These are phyloP conservation scores for Bisporella sp. DNA, from an alignment of 2,329 filamentous ascomycete species.

Conservation along the genomic window DNA sequence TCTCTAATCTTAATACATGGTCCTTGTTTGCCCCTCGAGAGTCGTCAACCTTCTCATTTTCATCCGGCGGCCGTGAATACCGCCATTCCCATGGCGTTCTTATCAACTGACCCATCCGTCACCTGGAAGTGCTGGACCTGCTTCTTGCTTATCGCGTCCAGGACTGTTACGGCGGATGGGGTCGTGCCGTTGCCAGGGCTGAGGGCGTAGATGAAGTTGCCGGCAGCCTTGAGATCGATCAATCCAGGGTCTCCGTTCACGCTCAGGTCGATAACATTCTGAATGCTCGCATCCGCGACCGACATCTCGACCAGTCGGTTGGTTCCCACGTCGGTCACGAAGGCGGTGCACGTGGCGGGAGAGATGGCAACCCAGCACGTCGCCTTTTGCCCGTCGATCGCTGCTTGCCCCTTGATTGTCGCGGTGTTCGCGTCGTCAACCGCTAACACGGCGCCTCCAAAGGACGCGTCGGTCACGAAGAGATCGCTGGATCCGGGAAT, in stretches of 20 bases:
- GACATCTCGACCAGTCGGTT: conserved; percentile 50
- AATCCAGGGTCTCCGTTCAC: conserved; percentile 43
- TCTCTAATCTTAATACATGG: too few species aligned
- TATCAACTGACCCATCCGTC: conserved; percentile 14
- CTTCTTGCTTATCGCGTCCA: conserved; percentile 24
- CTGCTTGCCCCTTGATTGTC: conserved; percentile 21
- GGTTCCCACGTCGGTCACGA: conserved; percentile 47
- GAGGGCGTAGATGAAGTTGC: conserved; percentile 51
- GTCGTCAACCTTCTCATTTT: too few species aligned
- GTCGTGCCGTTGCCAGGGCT: conserved; percentile 18
- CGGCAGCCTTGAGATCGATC: conserved; percentile 45
- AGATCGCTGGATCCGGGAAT: conserved; percentile 36
- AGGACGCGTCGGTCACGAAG: conserved; percentile 51
- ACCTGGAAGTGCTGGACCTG: too few species aligned
- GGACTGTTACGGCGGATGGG: conserved; percentile 29
- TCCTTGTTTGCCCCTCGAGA: too few species aligned
- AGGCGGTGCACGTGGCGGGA: conserved; percentile 40
- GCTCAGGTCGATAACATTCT: conserved; percentile 41
- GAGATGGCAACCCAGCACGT: conserved; percentile 54
- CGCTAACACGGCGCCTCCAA: conserved; percentile 45
- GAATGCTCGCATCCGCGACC: conserved; percentile 33
- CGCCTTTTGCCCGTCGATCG: conserved; percentile 44
- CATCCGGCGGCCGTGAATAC: too few species aligned
- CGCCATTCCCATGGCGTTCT: conserved; percentile 3
- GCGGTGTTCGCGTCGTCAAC: conserved; percentile 38